Base-by-base conservation (phyloP, 2,329 filamentous ascomycete species). In the Penicillium expansum region DNA sequence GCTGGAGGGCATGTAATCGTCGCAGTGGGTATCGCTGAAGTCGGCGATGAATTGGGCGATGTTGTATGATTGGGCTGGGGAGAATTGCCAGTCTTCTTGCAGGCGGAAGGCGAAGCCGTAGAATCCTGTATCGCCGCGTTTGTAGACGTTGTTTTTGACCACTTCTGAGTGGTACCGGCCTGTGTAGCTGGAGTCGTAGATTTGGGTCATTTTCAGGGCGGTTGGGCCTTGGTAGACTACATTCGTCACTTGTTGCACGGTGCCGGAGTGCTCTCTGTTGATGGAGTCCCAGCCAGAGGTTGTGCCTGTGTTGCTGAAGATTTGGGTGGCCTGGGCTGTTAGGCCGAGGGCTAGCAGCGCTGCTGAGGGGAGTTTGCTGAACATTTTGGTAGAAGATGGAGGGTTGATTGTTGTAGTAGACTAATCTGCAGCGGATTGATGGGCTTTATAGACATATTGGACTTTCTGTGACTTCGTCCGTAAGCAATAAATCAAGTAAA, bases 101-200 rank as follows among this genome's bases (percentile, higher is more conserved):
- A 83, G 74, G 14, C 78, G 77, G 71, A 83, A 82, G 0, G 71
- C 68, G 66, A 82, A 82, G 43, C 80, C 79, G 70, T 82, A 82
- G 69, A 77, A 80, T 22, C 75, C 75, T 24, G 69, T 69, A 54
- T 82, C 75, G 44, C 76, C 77, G 52, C 72, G 75, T 56, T 71
- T 67, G 70, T 82, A 82, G 20, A 72, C 79, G 59, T 77, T 67
- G 62, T 76, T 69, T 58, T 76, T 73, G 58, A 73, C 70, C 10
- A 76, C 76, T 66, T 82, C 79, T 37, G 80, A 78, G 70, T 82
- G 79, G 67, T 81, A 82, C 8, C 79, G 78, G 22, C 75, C 78
- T 2, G 49, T 67, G 65, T 77, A 80, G 63, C 57, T 67, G 0
- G 73, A 41, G 59, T 77, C 73, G 67, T 79, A 78, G 35, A 64